Evolutionary conservation across 2,329 filamentous ascomycete species (phyloP).

Genomic region (Keithomyces neogunnii): DNA sequence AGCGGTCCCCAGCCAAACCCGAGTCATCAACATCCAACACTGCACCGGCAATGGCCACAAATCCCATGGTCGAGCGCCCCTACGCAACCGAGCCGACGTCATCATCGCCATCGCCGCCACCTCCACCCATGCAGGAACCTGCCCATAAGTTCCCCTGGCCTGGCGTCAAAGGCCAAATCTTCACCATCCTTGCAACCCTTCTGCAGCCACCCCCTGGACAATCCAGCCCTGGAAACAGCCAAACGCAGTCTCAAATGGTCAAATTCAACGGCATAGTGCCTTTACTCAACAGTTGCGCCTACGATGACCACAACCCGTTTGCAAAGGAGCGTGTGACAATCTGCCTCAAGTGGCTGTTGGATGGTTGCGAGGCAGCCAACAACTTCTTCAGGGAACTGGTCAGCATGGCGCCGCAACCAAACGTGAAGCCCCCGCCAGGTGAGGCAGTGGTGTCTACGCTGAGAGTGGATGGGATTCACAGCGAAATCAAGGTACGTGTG

Average conservation of each 20-base stretch:
- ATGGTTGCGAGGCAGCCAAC: slow-evolving; percentile 66
- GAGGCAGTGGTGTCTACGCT: slow-evolving; percentile 34
- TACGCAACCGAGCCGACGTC: slow-evolving; percentile 34
- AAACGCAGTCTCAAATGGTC: slow-evolving; percentile 82
- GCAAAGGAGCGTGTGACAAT: slow-evolving; percentile 87
- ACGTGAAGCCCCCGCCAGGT: slow-evolving; percentile 24
- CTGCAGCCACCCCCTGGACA: slow-evolving; percentile 69
- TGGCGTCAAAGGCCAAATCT: slow-evolving; percentile 83
- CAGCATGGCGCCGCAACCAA: slow-evolving; percentile 31
- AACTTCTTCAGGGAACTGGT: slow-evolving; percentile 60
- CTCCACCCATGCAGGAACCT: slow-evolving; percentile 47
- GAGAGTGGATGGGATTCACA: slow-evolving; percentile 46
- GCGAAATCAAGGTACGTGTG: slow-evolving; percentile 48
- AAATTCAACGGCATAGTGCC: slow-evolving; percentile 79
- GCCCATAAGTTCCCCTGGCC: slow-evolving; percentile 58
- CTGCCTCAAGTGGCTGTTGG: slow-evolving; percentile 75
- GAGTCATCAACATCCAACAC: slow-evolving; percentile 12
- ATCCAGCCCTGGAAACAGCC: slow-evolving; percentile 54
- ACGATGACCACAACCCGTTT: slow-evolving; percentile 90
- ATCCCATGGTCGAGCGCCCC: slow-evolving; percentile 52
- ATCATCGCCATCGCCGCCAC: slow-evolving; percentile 28
- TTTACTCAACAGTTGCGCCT: slow-evolving; percentile 79
- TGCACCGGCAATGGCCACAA: slow-evolving; percentile 9
- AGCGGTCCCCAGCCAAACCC: slow-evolving; percentile 15
- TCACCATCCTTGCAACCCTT: slow-evolving; percentile 81